Evolutionary conservation across 148 eudicot genomes (phyloP).

Genomic region (Chenopodium quinoa): DNA sequence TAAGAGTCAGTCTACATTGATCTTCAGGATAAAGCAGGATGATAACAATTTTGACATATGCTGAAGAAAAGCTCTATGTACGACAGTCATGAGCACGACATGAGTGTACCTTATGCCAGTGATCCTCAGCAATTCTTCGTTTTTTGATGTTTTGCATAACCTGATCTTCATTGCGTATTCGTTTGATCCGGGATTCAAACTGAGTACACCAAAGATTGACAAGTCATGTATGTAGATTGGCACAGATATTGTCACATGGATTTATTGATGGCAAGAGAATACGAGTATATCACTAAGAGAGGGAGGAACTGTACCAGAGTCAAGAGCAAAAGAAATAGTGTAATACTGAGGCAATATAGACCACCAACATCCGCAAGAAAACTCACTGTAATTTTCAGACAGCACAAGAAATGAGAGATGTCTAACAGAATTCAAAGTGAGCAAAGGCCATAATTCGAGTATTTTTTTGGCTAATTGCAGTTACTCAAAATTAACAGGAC

Average conservation of each 20-base stretch:
- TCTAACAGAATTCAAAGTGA: not conserved
- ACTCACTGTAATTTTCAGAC: slow-evolving; percentile 60
- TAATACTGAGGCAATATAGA: slow-evolving; percentile 64
- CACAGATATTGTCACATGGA: not conserved
- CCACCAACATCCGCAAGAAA: slow-evolving; percentile 90
- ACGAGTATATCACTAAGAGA: not conserved
- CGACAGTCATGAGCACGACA: too few species aligned
- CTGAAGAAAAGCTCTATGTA: too few species aligned
- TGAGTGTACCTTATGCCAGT: slow-evolving; percentile 62
- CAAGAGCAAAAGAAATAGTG: slow-evolving; percentile 29
- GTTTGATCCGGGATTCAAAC: slow-evolving; percentile 72
- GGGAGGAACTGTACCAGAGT: slow-evolving; percentile 22
- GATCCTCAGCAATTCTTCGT: slow-evolving; percentile 57
- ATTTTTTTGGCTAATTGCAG: not conserved
- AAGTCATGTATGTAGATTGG: not conserved
- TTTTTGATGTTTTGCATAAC: slow-evolving; percentile 50
- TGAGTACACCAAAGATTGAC: slow-evolving; percentile 24
- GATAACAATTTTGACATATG: too few species aligned
- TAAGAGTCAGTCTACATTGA: not conserved
- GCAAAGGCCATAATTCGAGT: not conserved
- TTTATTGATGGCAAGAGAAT: not conserved
- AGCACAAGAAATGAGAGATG: not conserved
- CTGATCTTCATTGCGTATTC: slow-evolving; percentile 62
- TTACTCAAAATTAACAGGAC: not conserved
- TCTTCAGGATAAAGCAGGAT: too few species aligned